These are phyloP conservation scores for Apiotrichum gracile DNA, from an alignment of 1,284 basidiomycete species.

Conservation along the genomic window DNA sequence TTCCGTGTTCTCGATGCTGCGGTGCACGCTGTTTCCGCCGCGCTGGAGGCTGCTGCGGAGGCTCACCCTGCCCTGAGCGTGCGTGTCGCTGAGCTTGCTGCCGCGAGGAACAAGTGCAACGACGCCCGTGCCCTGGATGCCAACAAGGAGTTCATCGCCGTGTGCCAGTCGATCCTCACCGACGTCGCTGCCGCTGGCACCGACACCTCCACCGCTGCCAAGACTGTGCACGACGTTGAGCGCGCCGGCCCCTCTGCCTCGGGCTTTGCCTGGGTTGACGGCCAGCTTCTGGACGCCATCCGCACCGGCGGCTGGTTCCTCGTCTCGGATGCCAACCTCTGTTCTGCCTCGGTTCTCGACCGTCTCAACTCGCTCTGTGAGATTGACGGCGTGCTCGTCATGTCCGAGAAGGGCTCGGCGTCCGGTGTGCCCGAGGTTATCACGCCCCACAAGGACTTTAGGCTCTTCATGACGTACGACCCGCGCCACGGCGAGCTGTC, in stretches of 20 bases:
- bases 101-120: slow-evolving; percentile 18
- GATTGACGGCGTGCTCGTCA: slow-evolving; percentile 66
- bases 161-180: slow-evolving; percentile 8
- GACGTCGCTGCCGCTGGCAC: slow-evolving; percentile 15
- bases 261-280: slow-evolving; percentile 92
- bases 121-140: slow-evolving; percentile 15
- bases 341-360: slow-evolving; percentile 92
- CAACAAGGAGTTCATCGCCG: slow-evolving; percentile 5
- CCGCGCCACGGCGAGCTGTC: slow-evolving; percentile 89
- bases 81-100: slow-evolving; percentile 11
- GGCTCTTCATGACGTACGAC: slow-evolving; percentile 91
- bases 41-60: slow-evolving; percentile 21
- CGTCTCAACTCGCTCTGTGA: slow-evolving; percentile 96
- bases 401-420: slow-evolving; percentile 85
- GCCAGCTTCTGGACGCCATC: slow-evolving; percentile 84
- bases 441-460: slow-evolving; percentile 78
- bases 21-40: slow-evolving; percentile 5
- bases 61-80: slow-evolving; percentile 10
- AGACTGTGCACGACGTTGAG: slow-evolving; percentile 12
- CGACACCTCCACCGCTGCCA: slow-evolving; percentile 27
- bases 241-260: slow-evolving; percentile 46
- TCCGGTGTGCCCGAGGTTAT: slow-evolving; percentile 63
- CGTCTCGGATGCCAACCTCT: slow-evolving; percentile 89
- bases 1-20: slow-evolving; percentile 20
- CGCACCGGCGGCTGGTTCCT: slow-evolving; percentile 84